phyloP scores from a whole-genome alignment of 2,329 filamentous ascomycete genomes.

The Calonectria pseudoturangicola region DNA sequence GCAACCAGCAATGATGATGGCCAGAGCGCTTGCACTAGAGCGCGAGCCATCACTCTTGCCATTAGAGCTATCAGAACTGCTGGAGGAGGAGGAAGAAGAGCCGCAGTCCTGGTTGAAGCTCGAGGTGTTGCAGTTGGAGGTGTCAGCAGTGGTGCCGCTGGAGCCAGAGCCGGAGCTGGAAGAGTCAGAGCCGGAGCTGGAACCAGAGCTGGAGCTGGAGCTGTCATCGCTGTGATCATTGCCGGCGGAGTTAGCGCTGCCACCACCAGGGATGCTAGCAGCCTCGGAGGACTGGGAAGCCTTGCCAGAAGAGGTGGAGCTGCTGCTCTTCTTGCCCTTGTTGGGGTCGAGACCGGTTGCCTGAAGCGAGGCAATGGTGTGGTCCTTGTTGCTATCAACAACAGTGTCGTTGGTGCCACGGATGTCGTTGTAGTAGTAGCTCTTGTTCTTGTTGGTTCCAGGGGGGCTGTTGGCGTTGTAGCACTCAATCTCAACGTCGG shows the following conservation, averaged over 20 bases:
- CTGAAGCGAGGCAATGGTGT: constrained; percentile 85
- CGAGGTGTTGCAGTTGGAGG: constrained; percentile 59
- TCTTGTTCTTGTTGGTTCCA: constrained; percentile 80
- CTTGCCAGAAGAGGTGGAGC: constrained; percentile 29
- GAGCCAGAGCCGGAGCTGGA: constrained; percentile 42
- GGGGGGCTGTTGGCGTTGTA: constrained; percentile 79
- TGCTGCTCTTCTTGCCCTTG: constrained; percentile 60
- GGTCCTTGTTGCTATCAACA: constrained; percentile 82
- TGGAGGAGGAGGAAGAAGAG: background rate
- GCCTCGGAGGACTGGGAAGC: constrained; percentile 36
- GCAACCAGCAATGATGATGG: constrained; percentile 61
- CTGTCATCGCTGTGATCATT: constrained; percentile 22
- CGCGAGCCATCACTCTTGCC: constrained; percentile 58
- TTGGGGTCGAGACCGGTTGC: constrained; percentile 88
- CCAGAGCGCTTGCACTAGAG: constrained; percentile 60
- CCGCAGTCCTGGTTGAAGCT: constrained; percentile 66
- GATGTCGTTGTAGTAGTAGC: constrained; percentile 84
- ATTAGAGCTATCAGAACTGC: constrained; percentile 55
- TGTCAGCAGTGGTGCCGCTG: constrained; percentile 46
- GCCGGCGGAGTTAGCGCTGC: constrained; percentile 28
- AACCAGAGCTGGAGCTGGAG: constrained; percentile 42
- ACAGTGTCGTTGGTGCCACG: constrained; percentile 85
- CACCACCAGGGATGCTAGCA: constrained; percentile 49
- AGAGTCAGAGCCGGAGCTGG: constrained; percentile 25
- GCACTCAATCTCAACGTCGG: constrained; percentile 88